Evolutionary conservation across 129 eudicot species (phyloP).

Genomic region (Centaurea solstitialis): DNA sequence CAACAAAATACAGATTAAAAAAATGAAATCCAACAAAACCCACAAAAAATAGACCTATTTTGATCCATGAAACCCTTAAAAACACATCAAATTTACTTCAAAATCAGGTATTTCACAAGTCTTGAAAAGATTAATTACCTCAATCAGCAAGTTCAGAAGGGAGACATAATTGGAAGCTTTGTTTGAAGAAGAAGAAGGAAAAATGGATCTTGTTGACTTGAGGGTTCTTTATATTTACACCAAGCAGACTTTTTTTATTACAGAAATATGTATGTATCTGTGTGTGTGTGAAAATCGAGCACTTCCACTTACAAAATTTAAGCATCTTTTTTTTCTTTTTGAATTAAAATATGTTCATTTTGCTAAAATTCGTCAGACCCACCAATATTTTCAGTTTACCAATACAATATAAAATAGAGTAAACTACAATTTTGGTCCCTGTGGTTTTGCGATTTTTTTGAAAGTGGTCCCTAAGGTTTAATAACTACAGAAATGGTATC

Average conservation of each 20-base stretch:
- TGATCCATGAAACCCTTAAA: conserved; percentile 7
- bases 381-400: conserved; percentile 12
- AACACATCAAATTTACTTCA: not conserved
- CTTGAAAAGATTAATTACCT: conserved; percentile 37
- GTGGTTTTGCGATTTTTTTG: too few species aligned
- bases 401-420: too few species aligned
- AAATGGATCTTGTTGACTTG: conserved; percentile 47
- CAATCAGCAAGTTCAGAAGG: conserved; percentile 12
- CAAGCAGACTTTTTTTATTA: conserved; percentile 12
- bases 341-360: conserved; percentile 11
- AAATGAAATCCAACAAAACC: too few species aligned
- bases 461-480: too few species aligned
- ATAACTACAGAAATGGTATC: too few species aligned
- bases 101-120: not conserved
- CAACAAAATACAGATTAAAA: conserved; percentile 18
- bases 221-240: conserved; percentile 6
- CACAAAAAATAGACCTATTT: conserved; percentile 5
- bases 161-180: conserved; percentile 36
- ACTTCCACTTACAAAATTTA: conserved; percentile 20
- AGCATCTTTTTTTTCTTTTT: conserved; percentile 9
- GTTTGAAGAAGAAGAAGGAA: conserved; percentile 4
- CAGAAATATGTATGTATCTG: too few species aligned
- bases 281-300: conserved; percentile 26
- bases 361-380: conserved; percentile 28
- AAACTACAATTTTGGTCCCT: too few species aligned